Evolutionary conservation across 768 basidiomycete genomes (phyloP).

Genomic region (Lentinula guzmanii): DNA sequence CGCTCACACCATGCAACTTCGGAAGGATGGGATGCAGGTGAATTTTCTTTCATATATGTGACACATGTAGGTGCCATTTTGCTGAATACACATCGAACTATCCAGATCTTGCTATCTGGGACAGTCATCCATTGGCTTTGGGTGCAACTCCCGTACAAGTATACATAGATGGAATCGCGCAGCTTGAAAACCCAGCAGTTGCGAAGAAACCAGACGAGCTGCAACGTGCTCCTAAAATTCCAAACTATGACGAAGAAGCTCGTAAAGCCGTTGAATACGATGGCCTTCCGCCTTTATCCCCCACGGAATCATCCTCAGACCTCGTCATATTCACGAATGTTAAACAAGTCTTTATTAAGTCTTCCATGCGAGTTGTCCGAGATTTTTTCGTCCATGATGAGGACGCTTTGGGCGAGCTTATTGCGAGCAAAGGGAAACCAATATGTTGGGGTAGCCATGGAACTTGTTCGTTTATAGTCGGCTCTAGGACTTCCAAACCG

Average conservation of each 20-base stretch:
- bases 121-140: conserved; percentile 69
- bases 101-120: conserved; percentile 57
- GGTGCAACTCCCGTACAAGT: conserved; percentile 81
- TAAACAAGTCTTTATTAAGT: conserved; percentile 25
- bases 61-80: no score
- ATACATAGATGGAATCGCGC: conserved; percentile 78
- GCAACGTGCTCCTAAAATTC: conserved; percentile 47
- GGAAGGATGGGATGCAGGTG: conserved; percentile 71
- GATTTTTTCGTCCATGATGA: conserved; percentile 8
- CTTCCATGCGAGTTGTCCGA: conserved; percentile 16
- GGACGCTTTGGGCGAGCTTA: conserved; percentile 16
- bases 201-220: conserved; percentile 36
- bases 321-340: conserved; percentile 54
- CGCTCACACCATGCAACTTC: neutral
- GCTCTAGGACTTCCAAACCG: conserved; percentile 1
- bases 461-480: conserved; percentile 3
- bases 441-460: conserved; percentile 30
- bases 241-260: conserved; percentile 59
- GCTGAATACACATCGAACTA: neutral
- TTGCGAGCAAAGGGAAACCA: conserved; percentile 50
- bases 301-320: conserved; percentile 20
- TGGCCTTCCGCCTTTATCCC: conserved; percentile 64
- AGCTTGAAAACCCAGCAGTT: conserved; percentile 33
- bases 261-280: conserved; percentile 49
- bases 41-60: conserved; percentile 6